A percentile compares a stretch with the other conserved stretches of the same genome.
phyloP scores from a whole-genome alignment of 176 grass and related monocot species.

The Guadua angustifolia region DNA sequence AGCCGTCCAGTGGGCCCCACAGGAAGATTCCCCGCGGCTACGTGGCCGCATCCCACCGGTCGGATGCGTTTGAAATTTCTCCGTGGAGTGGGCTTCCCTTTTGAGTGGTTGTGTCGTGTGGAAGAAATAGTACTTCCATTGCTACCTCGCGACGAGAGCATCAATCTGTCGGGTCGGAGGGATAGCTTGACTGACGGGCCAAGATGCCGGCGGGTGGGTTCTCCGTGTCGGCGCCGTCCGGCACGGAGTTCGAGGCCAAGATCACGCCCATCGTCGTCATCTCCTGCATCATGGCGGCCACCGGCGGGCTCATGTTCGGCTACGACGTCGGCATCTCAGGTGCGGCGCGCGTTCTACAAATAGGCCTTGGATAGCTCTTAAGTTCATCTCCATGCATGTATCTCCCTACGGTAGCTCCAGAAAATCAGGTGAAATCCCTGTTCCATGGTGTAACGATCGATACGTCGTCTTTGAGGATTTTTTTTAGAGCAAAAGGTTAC shows the following conservation, averaged over 20 bases:
- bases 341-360: constrained; percentile 10
- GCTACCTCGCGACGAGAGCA: neutral
- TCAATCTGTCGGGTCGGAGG: neutral
- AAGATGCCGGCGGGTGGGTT: constrained; percentile 81
- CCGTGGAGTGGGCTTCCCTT: neutral
- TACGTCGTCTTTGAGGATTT: neutral
- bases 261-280: constrained; percentile 87
- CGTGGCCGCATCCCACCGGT: constrained; percentile 36
- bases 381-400: neutral
- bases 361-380: neutral
- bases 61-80: constrained; percentile 47
- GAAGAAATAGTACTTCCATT: neutral
- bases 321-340: constrained; percentile 95
- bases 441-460: neutral
- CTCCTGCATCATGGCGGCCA: constrained; percentile 95
- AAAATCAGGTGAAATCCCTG: neutral
- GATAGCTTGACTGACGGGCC: neutral
- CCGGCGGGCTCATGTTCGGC: constrained; percentile 92
- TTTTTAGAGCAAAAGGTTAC: too few relatives aligned
- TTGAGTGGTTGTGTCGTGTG: neutral
- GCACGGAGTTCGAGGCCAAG: constrained; percentile 84
- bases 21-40: neutral
- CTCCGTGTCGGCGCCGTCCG: constrained; percentile 67
- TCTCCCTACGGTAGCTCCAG: neutral
- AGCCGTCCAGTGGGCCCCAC: neutral